A percentile compares a stretch with the other conserved stretches of the same genome.
Evolutionary conservation across 2,329 filamentous ascomycete species (phyloP).

Genomic region (Paradendryphiella salina): DNA sequence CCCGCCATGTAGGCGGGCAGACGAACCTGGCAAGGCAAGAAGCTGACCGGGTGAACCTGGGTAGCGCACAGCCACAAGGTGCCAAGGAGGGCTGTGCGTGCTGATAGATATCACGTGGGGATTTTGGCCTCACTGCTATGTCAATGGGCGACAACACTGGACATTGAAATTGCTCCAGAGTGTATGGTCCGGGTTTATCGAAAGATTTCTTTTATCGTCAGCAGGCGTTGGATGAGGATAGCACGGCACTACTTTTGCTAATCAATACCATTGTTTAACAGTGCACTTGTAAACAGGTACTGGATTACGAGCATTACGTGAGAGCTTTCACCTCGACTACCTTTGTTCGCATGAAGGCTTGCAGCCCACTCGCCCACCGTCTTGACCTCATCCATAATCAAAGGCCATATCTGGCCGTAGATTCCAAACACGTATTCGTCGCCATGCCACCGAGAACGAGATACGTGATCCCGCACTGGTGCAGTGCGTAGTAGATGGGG

Average conservation of each 20-base stretch:
- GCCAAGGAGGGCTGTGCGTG: conserved; percentile 92
- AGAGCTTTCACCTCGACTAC: too few species aligned
- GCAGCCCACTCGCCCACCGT: too few species aligned
- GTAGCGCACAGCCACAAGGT: conserved; percentile 69
- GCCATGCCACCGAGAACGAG: too few species aligned
- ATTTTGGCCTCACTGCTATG: neutral
- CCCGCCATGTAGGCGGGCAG: conserved; percentile 66
- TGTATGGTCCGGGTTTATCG: neutral
- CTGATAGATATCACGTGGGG: conserved; percentile 48
- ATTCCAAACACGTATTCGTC: too few species aligned
- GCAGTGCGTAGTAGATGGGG: too few species aligned
- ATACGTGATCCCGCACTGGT: too few species aligned
- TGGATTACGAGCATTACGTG: too few species aligned
- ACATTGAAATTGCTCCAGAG: neutral
- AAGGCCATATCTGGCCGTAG: too few species aligned
- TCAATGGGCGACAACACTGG: neutral
- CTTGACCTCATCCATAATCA: too few species aligned
- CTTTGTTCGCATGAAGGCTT: too few species aligned
- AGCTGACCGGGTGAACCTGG: conserved; percentile 79
- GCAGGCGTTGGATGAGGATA: neutral
- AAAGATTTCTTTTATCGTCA: neutral
- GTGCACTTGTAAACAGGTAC: neutral
- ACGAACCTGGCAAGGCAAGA: conserved; percentile 60
- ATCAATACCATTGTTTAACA: neutral
- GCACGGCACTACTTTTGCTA: neutral